Conservation (phyloP, 2,329 filamentous ascomycete species). For the Epichloe brachyelytri region DNA sequence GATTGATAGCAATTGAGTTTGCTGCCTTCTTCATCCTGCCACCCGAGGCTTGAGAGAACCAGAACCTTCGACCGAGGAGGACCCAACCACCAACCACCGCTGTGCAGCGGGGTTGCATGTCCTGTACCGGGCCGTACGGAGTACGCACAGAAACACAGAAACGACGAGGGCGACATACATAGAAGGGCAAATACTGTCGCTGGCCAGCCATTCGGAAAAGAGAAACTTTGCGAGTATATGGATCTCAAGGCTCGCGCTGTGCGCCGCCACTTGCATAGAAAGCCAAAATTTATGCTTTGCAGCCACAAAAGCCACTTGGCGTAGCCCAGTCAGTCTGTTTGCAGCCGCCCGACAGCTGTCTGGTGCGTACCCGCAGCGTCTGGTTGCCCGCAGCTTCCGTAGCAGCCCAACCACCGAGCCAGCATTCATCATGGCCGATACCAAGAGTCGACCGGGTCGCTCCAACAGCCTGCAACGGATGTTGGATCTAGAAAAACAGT, state of each 20-base stretch:
- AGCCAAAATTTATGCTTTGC: not conserved
- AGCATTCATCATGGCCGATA: conserved; percentile 5
- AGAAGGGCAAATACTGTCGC: not conserved
- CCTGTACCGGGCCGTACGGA: too few species aligned
- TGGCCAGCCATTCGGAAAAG: conserved; percentile 1
- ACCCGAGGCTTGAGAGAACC: not conserved
- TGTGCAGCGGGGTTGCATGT: not conserved
- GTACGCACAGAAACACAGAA: too few species aligned
- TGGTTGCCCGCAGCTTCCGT: not conserved
- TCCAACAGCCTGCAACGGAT: conserved; percentile 43
- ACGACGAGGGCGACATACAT: not conserved
- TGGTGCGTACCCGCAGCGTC: not conserved
- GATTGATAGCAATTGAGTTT: not conserved
- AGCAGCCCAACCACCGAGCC: not conserved
- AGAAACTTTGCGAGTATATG: not conserved
- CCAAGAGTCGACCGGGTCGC: conserved; percentile 13
- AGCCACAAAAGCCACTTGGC: not conserved
- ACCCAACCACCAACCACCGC: conserved; percentile 2
- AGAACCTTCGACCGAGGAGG: not conserved
- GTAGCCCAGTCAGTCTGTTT: not conserved
- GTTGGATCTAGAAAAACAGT: conserved; percentile 45
- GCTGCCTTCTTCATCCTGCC: not conserved
- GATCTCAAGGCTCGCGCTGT: not conserved
- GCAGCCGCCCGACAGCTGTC: not conserved
- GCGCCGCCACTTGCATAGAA: not conserved